These are phyloP conservation scores for Starmerella floricola DNA, from an alignment of 805 yeast genomes.

Conservation along the genomic window DNA sequence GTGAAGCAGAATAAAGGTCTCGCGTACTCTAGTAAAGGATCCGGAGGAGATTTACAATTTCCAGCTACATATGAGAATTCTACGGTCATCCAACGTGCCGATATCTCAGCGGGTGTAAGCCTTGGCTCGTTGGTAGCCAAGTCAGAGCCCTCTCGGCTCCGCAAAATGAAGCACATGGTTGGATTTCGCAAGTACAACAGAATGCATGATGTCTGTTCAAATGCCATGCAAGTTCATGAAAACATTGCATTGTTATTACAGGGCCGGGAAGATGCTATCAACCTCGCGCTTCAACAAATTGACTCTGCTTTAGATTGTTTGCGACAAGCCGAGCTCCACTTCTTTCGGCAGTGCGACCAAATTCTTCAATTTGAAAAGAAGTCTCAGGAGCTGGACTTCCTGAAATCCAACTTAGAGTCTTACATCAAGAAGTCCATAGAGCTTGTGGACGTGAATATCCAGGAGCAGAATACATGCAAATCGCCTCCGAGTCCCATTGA, in stretches of 20 bases:
- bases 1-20: no score
- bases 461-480: neutral
- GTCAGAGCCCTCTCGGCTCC: neutral
- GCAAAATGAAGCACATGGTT: slow-evolving; percentile 4
- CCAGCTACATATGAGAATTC: no score
- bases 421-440: slow-evolving; percentile 9
- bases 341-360: slow-evolving; percentile 8
- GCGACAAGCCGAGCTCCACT: slow-evolving; percentile 4
- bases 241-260: neutral
- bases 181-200: slow-evolving; percentile 14
- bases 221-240: neutral
- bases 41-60: no score
- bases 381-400: slow-evolving; percentile 9
- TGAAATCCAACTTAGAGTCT: slow-evolving; percentile 13
- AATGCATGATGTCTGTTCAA: neutral
- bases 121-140: no score
- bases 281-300: slow-evolving; percentile 4
- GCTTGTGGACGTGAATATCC: neutral
- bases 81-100: no score
- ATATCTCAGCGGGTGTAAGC: no score
- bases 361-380: neutral
- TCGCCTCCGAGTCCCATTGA: neutral
- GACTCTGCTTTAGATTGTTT: slow-evolving; percentile 6
- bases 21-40: no score
- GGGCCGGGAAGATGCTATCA: slow-evolving; percentile 1